These are phyloP conservation scores for Thelephora ganbajun DNA, from an alignment of 768 basidiomycete species.

Conservation along the genomic window DNA sequence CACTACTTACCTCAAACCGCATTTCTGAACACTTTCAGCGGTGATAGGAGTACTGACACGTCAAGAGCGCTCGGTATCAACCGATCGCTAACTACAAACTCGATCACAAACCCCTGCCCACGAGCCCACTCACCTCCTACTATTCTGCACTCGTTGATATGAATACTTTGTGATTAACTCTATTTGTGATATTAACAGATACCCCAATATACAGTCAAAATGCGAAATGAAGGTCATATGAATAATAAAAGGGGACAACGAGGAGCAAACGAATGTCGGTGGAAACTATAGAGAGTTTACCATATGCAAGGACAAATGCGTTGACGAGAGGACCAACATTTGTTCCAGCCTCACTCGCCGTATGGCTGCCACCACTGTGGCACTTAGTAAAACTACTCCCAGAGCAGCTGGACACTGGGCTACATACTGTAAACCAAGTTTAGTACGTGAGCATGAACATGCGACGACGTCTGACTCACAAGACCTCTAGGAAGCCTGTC, in stretches of 20 bases:
- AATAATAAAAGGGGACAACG: not conserved
- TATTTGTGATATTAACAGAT: not conserved
- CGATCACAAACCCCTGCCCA: no score
- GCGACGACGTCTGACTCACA: not conserved
- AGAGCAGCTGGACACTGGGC: slow-evolving; percentile 20
- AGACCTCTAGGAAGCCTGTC: not conserved
- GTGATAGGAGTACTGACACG: no score
- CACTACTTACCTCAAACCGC: no score
- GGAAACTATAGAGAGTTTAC: not conserved
- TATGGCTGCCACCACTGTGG: slow-evolving; percentile 56
- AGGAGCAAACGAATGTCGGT: not conserved
- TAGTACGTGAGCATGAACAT: slow-evolving; percentile 2
- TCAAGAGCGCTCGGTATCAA: no score
- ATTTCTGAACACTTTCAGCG: no score
- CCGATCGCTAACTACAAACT: no score
- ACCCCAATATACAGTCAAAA: not conserved
- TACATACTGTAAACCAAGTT: slow-evolving; percentile 15
- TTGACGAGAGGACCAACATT: not conserved
- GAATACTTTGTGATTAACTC: no score
- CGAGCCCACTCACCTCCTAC: no score
- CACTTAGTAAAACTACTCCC: no score
- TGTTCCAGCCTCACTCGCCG: slow-evolving; percentile 47
- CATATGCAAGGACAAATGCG: not conserved
- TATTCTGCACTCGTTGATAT: no score
- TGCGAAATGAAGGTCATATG: no score